Conservation (phyloP, 2,329 filamentous ascomycete genomes). For the Exserohilum rostratum region DNA sequence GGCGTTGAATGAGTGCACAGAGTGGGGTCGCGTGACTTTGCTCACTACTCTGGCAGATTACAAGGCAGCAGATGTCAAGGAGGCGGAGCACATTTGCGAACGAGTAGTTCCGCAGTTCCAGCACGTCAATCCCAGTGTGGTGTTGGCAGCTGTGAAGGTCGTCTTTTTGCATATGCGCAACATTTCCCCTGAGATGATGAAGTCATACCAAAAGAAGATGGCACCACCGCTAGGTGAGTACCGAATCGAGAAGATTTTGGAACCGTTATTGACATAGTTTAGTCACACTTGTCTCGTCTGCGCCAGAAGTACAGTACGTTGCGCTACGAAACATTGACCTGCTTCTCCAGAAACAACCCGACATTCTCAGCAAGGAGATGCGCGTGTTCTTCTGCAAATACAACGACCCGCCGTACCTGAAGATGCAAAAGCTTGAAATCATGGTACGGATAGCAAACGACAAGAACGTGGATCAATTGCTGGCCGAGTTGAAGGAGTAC, state of each 20-base stretch:
- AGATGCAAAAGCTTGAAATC: slow-evolving; percentile 96
- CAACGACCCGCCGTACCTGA: slow-evolving; percentile 96
- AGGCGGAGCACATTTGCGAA: slow-evolving; percentile 98
- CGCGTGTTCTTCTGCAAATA: slow-evolving; percentile 99
- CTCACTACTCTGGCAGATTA: slow-evolving; percentile 89
- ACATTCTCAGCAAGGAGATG: slow-evolving; percentile 96
- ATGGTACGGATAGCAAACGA: slow-evolving; percentile 99
- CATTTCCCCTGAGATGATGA: slow-evolving; percentile 76
- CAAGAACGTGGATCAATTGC: slow-evolving; percentile 90
- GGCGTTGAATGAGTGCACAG: slow-evolving; percentile 96
- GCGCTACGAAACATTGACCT: slow-evolving; percentile 95
- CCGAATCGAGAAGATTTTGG: no score
- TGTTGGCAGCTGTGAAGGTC: slow-evolving; percentile 95
- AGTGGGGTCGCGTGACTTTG: slow-evolving; percentile 97
- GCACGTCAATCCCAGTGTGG: slow-evolving; percentile 96
- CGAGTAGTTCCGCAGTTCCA: slow-evolving; percentile 96
- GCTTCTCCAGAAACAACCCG: slow-evolving; percentile 91
- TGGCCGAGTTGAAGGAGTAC: slow-evolving; percentile 96
- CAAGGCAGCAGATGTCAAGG: slow-evolving; percentile 83
- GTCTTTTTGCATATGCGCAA: slow-evolving; percentile 96
- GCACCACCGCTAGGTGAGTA: slow-evolving; percentile 83
- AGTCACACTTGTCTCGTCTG: slow-evolving; percentile 95
- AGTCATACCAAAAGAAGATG: slow-evolving; percentile 97
- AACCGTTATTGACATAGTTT: slow-evolving; percentile 30
- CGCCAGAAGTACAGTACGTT: slow-evolving; percentile 97